Conservation (phyloP, 768 basidiomycete genomes). For the Mycena rebaudengoi region DNA sequence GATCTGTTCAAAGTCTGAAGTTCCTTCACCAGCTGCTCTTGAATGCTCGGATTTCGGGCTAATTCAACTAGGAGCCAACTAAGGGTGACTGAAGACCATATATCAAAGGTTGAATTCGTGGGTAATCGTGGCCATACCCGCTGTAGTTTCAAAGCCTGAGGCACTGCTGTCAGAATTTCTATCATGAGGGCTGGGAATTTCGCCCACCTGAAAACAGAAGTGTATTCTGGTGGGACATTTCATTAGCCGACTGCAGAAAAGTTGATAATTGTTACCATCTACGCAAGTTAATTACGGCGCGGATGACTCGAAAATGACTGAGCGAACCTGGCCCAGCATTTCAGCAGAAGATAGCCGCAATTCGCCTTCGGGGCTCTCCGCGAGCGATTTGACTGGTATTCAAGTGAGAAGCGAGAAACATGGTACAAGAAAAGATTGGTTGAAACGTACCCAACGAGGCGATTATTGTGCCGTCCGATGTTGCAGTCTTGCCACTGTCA, state of each 20-base stretch:
- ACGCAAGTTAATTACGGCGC: background rate
- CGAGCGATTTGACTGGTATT: conserved; percentile 21
- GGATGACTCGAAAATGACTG: background rate
- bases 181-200: too few relatives aligned
- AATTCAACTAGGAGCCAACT: conserved; percentile 45
- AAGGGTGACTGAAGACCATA: conserved; percentile 1
- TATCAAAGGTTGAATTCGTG: background rate
- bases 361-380: conserved; percentile 21
- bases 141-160: conserved; percentile 23
- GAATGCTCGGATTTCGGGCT: conserved; percentile 35
- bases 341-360: conserved; percentile 16
- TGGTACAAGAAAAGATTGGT: background rate
- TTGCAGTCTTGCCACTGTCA: background rate
- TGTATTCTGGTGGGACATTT: conserved; percentile 13
- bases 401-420: background rate
- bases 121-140: conserved; percentile 9
- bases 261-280: conserved; percentile 14
- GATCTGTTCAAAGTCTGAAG: conserved; percentile 23
- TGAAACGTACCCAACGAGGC: conserved; percentile 13
- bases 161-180: too few relatives aligned
- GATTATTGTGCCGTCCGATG: conserved; percentile 8
- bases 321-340: conserved; percentile 14
- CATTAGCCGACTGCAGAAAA: background rate
- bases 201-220: conserved; percentile 22
- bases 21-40: conserved; percentile 40